Evolutionary conservation across 1,284 basidiomycete species (phyloP).

Genomic region (Leccinum subfulvum): DNA sequence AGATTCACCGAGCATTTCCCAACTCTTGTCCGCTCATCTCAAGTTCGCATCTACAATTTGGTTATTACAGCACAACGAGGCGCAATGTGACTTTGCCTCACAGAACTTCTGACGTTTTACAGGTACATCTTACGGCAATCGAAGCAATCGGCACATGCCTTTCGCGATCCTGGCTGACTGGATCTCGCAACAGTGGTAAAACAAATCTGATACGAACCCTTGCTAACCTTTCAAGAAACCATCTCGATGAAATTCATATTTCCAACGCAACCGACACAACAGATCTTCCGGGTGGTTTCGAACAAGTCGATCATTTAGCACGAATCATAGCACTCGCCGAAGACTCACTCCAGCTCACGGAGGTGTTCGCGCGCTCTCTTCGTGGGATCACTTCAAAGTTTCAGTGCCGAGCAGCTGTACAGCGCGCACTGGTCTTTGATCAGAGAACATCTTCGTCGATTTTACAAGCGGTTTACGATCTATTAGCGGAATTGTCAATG

Average conservation of each 20-base stretch:
- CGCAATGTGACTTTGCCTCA: constrained; percentile 37
- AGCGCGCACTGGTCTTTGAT: constrained; percentile 24
- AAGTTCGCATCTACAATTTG: constrained; percentile 71
- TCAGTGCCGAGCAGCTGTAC: constrained; percentile 20
- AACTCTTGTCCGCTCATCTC: constrained; percentile 36
- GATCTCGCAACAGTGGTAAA: constrained; percentile 78
- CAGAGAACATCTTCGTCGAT: constrained; percentile 22
- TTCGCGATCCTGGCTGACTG: constrained; percentile 84
- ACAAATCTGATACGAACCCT: constrained; percentile 72
- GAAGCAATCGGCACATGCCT: constrained; percentile 81
- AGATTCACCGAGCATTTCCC: constrained; percentile 16
- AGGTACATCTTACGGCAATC: constrained; percentile 64
- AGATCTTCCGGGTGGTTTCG: constrained; percentile 95
- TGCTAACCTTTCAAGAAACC: constrained; percentile 70
- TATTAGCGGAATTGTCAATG: constrained; percentile 26
- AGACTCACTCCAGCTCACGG: constrained; percentile 41
- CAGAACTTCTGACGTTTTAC: constrained; percentile 54
- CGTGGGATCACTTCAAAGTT: constrained; percentile 34
- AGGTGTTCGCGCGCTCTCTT: constrained; percentile 40
- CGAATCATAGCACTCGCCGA: constrained; percentile 41
- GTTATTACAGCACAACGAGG: constrained; percentile 60
- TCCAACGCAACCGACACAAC: constrained; percentile 90
- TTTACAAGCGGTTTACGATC: constrained; percentile 21
- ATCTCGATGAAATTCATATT: constrained; percentile 75
- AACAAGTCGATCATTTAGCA: constrained; percentile 71